Base-by-base conservation (phyloP, 306 rosid species). In the Medicago ruthenica region DNA sequence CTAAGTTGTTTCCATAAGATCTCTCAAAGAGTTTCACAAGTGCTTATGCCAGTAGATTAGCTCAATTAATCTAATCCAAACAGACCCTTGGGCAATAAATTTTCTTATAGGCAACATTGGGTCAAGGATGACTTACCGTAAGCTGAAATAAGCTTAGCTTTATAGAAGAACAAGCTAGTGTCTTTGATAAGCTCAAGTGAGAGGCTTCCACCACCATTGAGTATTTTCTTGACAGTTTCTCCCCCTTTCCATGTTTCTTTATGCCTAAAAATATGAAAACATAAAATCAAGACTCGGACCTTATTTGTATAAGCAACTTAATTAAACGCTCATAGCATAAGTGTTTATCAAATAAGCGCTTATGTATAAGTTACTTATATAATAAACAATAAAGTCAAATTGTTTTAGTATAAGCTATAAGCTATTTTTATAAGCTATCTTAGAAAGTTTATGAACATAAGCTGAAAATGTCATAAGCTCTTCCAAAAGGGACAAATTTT, bases 121-220 rank as follows among this genome's bases (percentile, higher is more conserved):
- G 40, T 58, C 6, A 72, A 48, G 67, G 71, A 74, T 76, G 71
- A 76, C 92, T 17, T 58, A 95, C 97, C 99, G 77, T 92, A 95
- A 67, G 99, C 99, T 65, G 99, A 90, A 82, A 90, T 78, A 73
- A 95, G 89, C 86, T 86, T 92, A 64, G 99, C 97, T 83, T 80
- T 86, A 16, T 82, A 93, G 76, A 95, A 95, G 84, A 84, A 71
- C 58, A 59, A 63, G 71, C 55, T 48, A 50, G 88, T 83, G 31
- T 89, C 87, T 75, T 78, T 80, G 67, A 75, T 85, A 47, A 92
- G 93, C 81, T 80, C 90, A 67, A 6, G 45, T 11, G 99, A 87
- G 59, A 95, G 88, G 71, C 90, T 88, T 73, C 99, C 97, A 80
- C 92, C 99, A 40, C 99, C 99, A 77, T 95, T 95, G 22, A 95